Base-by-base conservation (phyloP, 257 asterid species). In the Solanum chaucha region DNA sequence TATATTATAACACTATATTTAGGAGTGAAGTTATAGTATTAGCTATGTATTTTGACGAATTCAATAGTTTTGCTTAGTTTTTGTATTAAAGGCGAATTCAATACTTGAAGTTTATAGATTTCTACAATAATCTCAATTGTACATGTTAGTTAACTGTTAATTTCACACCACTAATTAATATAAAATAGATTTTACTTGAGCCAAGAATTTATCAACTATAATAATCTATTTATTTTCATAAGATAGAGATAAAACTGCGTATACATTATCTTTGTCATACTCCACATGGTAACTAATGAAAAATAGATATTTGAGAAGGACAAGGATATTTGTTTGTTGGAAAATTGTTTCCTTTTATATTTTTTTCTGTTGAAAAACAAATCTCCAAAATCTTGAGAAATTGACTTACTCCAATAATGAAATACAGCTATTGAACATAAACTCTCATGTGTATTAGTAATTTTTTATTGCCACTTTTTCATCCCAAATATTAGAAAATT, bases 81-180 rank as follows among this genome's bases (percentile, higher is more conserved):
- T 0, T 28, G 0, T 68, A 28, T 17, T 2, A 72, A 22, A 72
- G 17, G 1, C 2, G 4, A 1, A 8, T 2, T 10, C 3, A 17
- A 3, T 17, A 34, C 0, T 17, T 72, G 15, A 72, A 2, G 2
- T 2, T 71, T 72, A 17, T 34, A 2, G 11, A 8, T 8, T 72
- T 4, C 2, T 72, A 72, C 2, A 0, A 9, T 4, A 0, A 11
- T 24, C 9, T 61, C 0, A 0, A 0, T 22, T 22, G 15, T 61
- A 4, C 14, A 0, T 20, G 26, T 2, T 61, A 22, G 5, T 61
- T 22, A 0, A 59, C 1, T 24, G 10, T 64, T 24, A 64, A 64
- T 64, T 64, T 64, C 8, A 24, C 6, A 64, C 0, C 8, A 11
- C 4, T 65, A 12, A 24, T 12, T 65, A 65, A 64, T 64, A 0